Evolutionary conservation across 2,329 filamentous ascomycete species (phyloP), one percentile per base, ranked within the genome.

Genomic region (Aschersonia sp.): DNA sequence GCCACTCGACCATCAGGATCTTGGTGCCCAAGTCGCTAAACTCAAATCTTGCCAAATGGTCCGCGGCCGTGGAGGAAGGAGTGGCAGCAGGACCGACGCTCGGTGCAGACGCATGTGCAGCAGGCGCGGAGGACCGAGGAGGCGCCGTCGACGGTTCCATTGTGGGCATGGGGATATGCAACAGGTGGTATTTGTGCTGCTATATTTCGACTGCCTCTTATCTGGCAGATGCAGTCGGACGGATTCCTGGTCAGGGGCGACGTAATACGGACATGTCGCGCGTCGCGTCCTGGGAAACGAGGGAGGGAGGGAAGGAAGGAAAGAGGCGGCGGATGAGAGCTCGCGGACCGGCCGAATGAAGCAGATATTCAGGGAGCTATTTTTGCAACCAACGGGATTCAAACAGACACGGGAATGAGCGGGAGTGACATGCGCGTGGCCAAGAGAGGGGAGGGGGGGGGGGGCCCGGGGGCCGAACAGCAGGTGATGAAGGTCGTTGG

Each of bases 1-100:
- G 80, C 88, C 88, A 95, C 63, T 95, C 87, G 40, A 94, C 82
- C 87, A 95, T 92, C 56, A 95, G 69, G 52, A 95, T 82, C 69
- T 94, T 95, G 52, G 87, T 94, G 41, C 87, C 87, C 53, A 89
- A 83, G 57, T 87, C 86, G 45, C 79, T 83, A 61, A 94, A 94
- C 62, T 95, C 88, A 65, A 94, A 95, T 50, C 88, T 81, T 43
- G 87, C 71, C 65, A 50, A 68, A 67, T 56, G 73, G 63, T 56
- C 54, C 31, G 57, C 58, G 30, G 51, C 47, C 35, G 55, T 53
- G 37, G 48, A 44, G 30, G 49, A 46, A 12, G 47, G 29, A 32
- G 48, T 41, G 44, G 49, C 32, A 44, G 44, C 9, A 43, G 49
- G 41, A 31, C 47, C 44, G 12, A 44, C 41, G 31, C 32, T 41